Conservation (phyloP, 2,329 filamentous ascomycete genomes). For the Aspergillus proliferans region DNA sequence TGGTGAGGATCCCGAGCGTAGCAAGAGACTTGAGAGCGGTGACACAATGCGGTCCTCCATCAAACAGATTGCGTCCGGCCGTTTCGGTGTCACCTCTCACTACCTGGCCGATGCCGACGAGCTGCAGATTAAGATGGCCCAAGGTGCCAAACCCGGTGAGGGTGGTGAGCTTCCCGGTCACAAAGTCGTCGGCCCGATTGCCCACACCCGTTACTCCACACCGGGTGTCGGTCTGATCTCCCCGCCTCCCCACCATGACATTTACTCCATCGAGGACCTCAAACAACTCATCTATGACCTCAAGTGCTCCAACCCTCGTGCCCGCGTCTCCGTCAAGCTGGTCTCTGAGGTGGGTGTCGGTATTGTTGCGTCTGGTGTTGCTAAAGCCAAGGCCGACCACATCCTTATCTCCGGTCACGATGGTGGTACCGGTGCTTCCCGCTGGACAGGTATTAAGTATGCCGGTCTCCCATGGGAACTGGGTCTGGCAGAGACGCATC, state of each 20-base stretch:
- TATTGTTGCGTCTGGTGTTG: constrained; percentile 94
- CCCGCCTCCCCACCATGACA: constrained; percentile 93
- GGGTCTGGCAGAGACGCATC: constrained; percentile 93
- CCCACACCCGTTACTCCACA: constrained; percentile 89
- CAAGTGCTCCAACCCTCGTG: constrained; percentile 89
- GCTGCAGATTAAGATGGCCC: constrained; percentile 98
- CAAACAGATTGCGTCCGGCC: constrained; percentile 93
- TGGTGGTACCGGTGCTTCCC: constrained; percentile 89
- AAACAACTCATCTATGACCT: constrained; percentile 98
- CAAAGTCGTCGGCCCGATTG: constrained; percentile 93
- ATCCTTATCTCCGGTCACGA: constrained; percentile 96
- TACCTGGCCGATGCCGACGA: constrained; percentile 94
- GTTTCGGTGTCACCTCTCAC: constrained; percentile 91
- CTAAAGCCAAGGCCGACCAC: constrained; percentile 95
- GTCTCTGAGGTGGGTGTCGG: constrained; percentile 96
- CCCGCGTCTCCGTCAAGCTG: constrained; percentile 91
- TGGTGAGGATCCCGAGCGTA: constrained; percentile 90
- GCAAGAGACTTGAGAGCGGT: constrained; percentile 76
- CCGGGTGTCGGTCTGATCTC: constrained; percentile 94
- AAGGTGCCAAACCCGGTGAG: constrained; percentile 95
- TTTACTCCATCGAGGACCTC: constrained; percentile 96
- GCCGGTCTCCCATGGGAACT: constrained; percentile 95
- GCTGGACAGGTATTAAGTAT: constrained; percentile 99
- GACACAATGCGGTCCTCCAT: constrained; percentile 97
- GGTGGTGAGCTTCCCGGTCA: constrained; percentile 95